Evolutionary conservation across 225 moss, liverwort and hornwort genomes (phyloP), one percentile per base, ranked within the genome.

Genomic region (Antitrichia curtipendula): DNA sequence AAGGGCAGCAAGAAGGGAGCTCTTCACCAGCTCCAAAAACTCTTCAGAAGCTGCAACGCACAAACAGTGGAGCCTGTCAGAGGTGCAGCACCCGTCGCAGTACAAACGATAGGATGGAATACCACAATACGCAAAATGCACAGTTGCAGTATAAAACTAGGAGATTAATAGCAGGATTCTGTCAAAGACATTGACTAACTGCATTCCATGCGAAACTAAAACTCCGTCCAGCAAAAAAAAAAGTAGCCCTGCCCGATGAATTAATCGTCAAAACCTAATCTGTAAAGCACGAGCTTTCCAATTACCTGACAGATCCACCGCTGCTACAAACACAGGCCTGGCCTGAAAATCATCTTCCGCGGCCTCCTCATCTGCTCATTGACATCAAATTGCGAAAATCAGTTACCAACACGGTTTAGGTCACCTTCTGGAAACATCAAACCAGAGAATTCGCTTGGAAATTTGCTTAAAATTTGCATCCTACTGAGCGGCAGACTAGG

Each of bases 21-120:
- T 99, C 91, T 97, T 99, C 87, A 99, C 95, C 54, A 99, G 94
- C 93, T 99, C 99, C 90, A 99, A 80, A 92, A 99, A 99, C 86
- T 99, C 99, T 88, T 97, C 99, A 75, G 99, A 99, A 79, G 99
- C 99, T 99, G 94, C 88, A 89, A 58, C 77, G 79, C 53, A 76
- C 31, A 89, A 70, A 82, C 69, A 84, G 36, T 63, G 22, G 29
- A 79, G 27, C 73, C 56, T 75, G 34, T 89, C 65, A 92, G 82
- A 66, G 50, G 58, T 78, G 40, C 78, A 38, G 77, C 25, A 75
- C 60, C 60, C 19, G 65, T 61, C 69, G 75, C 50, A 71, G 22
- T 80, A 40, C 68, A 71, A 84, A 86, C 74, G 17, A 71, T 40
- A 73, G 76, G n/a, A 66, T 83, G 23, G 71, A 22, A 84, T 34